phyloP scores from a whole-genome alignment of 2,329 filamentous ascomycete species.

The Fusarium caatingaense region DNA sequence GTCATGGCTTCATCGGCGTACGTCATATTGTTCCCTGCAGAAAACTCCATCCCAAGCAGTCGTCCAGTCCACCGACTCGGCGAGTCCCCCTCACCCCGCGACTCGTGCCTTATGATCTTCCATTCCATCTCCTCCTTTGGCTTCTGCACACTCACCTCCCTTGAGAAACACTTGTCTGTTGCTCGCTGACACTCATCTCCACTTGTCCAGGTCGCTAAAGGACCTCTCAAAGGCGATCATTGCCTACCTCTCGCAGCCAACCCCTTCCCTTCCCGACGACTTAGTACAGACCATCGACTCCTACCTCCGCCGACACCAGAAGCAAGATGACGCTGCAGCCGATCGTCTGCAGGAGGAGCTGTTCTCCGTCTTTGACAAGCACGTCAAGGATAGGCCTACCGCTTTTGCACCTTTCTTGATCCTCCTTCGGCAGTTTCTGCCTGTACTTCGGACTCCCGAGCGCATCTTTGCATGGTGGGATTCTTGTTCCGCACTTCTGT shows the following conservation, averaged over 20 bases:
- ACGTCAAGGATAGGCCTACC: conserved; percentile 66
- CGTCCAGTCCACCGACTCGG: background rate
- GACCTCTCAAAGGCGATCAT: conserved; percentile 70
- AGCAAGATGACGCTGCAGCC: conserved; percentile 74
- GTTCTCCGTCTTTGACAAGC: conserved; percentile 71
- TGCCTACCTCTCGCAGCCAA: conserved; percentile 60
- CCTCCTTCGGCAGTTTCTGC: conserved; percentile 72
- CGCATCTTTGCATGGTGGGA: conserved; percentile 80
- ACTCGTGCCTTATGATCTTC: conserved; percentile 29
- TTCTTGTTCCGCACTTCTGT: conserved; percentile 49
- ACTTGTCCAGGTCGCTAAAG: conserved; percentile 63
- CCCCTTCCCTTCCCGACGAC: conserved; percentile 73
- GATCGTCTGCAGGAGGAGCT: conserved; percentile 81
- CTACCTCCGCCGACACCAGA: conserved; percentile 75
- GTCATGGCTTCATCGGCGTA: conserved; percentile 48
- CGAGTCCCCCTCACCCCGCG: conserved; percentile 22
- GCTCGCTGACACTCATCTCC: conserved; percentile 39
- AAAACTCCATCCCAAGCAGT: conserved; percentile 34
- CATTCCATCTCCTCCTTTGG: conserved; percentile 26
- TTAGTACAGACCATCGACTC: conserved; percentile 70
- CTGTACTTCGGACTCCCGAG: conserved; percentile 70
- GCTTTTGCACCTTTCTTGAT: conserved; percentile 76
- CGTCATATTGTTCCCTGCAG: conserved; percentile 39
- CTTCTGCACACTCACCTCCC: conserved; percentile 23
- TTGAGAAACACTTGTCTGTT: conserved; percentile 9